Evolutionary conservation across 148 eudicot species (phyloP), one percentile per base, ranked within the genome.

Genomic region (Silene uniflora): DNA sequence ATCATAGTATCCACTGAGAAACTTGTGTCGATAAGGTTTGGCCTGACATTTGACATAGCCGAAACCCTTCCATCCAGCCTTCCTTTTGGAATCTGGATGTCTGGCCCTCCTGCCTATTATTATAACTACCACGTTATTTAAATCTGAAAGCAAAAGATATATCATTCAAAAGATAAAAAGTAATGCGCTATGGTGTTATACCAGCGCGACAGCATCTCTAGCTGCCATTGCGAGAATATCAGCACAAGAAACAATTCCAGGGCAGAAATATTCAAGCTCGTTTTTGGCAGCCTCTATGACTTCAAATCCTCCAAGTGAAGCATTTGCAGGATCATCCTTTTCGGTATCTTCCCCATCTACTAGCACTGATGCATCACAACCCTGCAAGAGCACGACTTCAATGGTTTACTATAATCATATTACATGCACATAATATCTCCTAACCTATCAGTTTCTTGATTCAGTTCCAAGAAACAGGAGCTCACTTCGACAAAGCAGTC

Each of bases 281-380:
- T 82, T 78, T 73, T 90, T 90, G 0, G 90, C 95, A 4, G 92
- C 49, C 8, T 90, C 92, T 23, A 90, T 84, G 17, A 89, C 92
- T 61, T 82, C 75, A 77, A 88, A 90, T 71, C 92, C 95, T 59
- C 90, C 95, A 0, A 90, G 88, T 13, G 92, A 87, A 18, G 72
- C 60, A 82, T 89, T 90, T 23, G 87, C 95, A 4, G 95, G 95
- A 79, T 90, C 95, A n/a, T 76, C 78, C 58, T 82, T 71, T 78
- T 90, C 95, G 0, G 92, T 87, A 44, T 49, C 84, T 44, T 87
- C 74, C 55, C 92, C 95, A 80, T 88, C 73, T 67, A 88, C 14
- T 52, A 90, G 72, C 47, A 90, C 85, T 23, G 95, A 90, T n/a
- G 84, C 95, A 79, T 90, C 95, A 79, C 95, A 90, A 0, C 95